Base-by-base conservation (phyloP, 441 rosid genomes). In the Adansonia rubrostipa region DNA sequence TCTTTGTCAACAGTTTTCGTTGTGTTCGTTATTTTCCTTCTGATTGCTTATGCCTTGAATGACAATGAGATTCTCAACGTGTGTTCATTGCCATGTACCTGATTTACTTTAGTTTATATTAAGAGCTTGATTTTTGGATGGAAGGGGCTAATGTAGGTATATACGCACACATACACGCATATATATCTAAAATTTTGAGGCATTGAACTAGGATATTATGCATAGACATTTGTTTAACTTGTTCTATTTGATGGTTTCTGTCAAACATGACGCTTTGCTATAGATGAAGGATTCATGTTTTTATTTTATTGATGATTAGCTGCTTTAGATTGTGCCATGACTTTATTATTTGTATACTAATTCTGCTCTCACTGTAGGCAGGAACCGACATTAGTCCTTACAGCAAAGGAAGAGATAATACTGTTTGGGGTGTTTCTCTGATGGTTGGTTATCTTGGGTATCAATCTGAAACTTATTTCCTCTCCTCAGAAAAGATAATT, bases 391-490 rank as follows among this genome's bases (percentile, higher is more conserved):
- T 94, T 60, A 96, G 89, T 85, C 97, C 97, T 53, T 92, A 94
- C 85, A 91, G 81, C 82, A 90, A 86, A 81, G 97, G 97, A 78
- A 88, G 99, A 85, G 99, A 96, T 80, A 96, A 88, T 82, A 96
- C 99, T 56, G 96, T 88, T 56, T 92, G 98, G 98, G 99, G 99
- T 56, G 91, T 91, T 78, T 90, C 91, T 61, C 85, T 96, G 81
- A 96, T 96, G 99, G 84, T 86, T 71, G 97, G 98, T 81, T 96
- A 96, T 90, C 97, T 96, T 33, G 98, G 99, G 98, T 96, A 91
- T 83, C 73, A 65, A 67, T 77, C 82, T 58, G 53, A 68, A 79
- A 78, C 69, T 61, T 57, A 60, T 78, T 76, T 74, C 40, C 73
- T 67, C 63, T 62, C 58, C 10, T 78, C 20, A 45, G 20, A 45